phyloP scores from a whole-genome alignment of 2,329 filamentous ascomycete species.

The Orbilia blumenaviensis region DNA sequence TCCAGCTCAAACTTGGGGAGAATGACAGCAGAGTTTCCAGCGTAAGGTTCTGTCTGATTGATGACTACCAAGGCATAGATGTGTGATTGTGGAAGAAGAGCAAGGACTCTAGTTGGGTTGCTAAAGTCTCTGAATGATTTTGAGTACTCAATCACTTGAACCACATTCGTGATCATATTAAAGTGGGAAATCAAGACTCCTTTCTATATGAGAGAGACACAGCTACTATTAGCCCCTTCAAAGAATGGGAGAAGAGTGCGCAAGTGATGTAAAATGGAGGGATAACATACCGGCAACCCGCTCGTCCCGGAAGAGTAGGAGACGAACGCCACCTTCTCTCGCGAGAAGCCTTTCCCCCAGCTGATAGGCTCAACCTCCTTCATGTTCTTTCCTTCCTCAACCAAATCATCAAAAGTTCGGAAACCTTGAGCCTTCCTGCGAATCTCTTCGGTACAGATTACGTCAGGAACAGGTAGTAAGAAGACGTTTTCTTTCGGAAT shows the following conservation, averaged over 20 bases:
- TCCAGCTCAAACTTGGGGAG: conserved; percentile 79
- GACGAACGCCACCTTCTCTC: conserved; percentile 75
- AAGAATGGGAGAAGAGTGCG: background rate
- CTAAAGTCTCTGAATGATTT: conserved; percentile 59
- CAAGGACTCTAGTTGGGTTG: conserved; percentile 69
- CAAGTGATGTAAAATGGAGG: background rate
- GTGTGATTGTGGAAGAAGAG: conserved; percentile 81
- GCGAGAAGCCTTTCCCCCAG: conserved; percentile 73
- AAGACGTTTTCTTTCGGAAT: conserved; percentile 72
- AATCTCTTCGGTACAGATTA: conserved; percentile 60
- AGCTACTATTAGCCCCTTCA: background rate
- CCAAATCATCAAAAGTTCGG: conserved; percentile 73
- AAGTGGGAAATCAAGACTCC: conserved; percentile 83
- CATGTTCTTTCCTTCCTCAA: conserved; percentile 69
- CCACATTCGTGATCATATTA: conserved; percentile 79
- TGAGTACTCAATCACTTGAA: conserved; percentile 68
- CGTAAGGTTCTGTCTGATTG: conserved; percentile 71
- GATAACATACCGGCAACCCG: conserved; percentile 73
- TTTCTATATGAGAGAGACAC: conserved; percentile 66
- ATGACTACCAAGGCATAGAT: conserved; percentile 81
- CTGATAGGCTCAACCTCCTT: conserved; percentile 67
- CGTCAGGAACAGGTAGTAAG: conserved; percentile 74
- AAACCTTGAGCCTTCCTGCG: conserved; percentile 62
- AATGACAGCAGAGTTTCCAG: conserved; percentile 77
- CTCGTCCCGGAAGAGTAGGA: conserved; percentile 85